Percentiles rank a stretch among this genome's conserved stretches.
Evolutionary conservation across 495 filamentous ascomycete species (phyloP).

Genomic region (Daldinia loculata): DNA sequence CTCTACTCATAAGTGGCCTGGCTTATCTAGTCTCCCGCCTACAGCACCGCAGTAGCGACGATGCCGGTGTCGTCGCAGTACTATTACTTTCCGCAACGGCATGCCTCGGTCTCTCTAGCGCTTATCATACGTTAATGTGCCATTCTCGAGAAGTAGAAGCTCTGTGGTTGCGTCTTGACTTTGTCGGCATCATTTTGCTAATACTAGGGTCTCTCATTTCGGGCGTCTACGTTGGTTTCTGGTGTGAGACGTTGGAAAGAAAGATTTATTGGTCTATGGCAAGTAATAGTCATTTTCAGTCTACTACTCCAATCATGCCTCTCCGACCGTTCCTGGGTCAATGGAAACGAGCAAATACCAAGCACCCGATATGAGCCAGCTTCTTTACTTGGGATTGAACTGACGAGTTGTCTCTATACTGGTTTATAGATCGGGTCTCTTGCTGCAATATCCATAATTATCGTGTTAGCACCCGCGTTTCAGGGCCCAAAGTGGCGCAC

Average conservation of each 20-base stretch:
- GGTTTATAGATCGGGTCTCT: slow-evolving; percentile 47
- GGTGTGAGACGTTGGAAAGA: slow-evolving; percentile 52
- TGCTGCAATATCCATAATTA: slow-evolving; percentile 45
- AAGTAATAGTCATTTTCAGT: slow-evolving; percentile 18
- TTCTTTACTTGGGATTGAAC: neutral
- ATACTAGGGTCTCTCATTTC: slow-evolving; percentile 60
- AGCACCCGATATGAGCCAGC: neutral
- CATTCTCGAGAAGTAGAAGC: slow-evolving; percentile 54
- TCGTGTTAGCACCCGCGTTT: slow-evolving; percentile 54
- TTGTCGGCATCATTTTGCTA: slow-evolving; percentile 57
- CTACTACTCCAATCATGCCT: neutral
- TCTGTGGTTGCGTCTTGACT: slow-evolving; percentile 57
- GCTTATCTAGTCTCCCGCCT: slow-evolving; percentile 33
- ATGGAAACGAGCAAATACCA: neutral
- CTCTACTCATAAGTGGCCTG: slow-evolving; percentile 37
- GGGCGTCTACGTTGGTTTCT: slow-evolving; percentile 62
- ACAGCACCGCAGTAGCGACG: slow-evolving; percentile 46
- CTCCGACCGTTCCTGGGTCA: neutral
- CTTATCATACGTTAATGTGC: slow-evolving; percentile 62
- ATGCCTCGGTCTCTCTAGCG: slow-evolving; percentile 54
- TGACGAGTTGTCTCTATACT: neutral
- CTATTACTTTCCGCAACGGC: slow-evolving; percentile 52
- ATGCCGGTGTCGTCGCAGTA: slow-evolving; percentile 51
- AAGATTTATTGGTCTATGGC: slow-evolving; percentile 60
- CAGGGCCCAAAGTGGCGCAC: slow-evolving; percentile 52